These are phyloP conservation scores for Auricularia heimuer DNA, from an alignment of 768 basidiomycete genomes.

Conservation along the genomic window DNA sequence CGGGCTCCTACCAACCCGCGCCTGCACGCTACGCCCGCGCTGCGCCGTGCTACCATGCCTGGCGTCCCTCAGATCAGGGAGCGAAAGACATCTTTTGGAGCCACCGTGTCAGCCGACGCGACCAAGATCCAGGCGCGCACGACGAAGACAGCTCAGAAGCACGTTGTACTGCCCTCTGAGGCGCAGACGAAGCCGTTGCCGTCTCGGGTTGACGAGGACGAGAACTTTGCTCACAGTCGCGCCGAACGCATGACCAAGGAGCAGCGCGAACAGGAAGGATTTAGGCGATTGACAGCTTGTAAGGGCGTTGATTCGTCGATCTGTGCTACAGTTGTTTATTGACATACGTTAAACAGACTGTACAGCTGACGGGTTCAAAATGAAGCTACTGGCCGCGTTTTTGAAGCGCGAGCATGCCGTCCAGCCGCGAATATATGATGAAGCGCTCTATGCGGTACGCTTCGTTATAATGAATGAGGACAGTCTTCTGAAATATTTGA, in stretches of 20 bases:
- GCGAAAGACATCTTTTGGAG: background rate
- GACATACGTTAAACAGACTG: slow-evolving; percentile 33
- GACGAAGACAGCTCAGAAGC: slow-evolving; percentile 85
- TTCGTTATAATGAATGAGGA: background rate
- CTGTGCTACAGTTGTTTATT: background rate
- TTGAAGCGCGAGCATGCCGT: slow-evolving; percentile 93
- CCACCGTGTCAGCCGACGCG: background rate
- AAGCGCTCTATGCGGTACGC: slow-evolving; percentile 84
- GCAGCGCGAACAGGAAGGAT: slow-evolving; percentile 72
- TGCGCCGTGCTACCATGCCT: background rate
- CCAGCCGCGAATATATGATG: slow-evolving; percentile 76
- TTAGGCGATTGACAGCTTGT: slow-evolving; percentile 73
- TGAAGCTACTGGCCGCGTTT: slow-evolving; percentile 76
- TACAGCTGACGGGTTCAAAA: slow-evolving; percentile 73
- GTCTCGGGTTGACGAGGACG: slow-evolving; percentile 23
- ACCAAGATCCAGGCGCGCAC: slow-evolving; percentile 55
- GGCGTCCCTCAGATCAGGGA: background rate
- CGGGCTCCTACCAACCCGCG: background rate
- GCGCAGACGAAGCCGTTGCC: slow-evolving; percentile 74
- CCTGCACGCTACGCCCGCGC: background rate
- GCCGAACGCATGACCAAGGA: slow-evolving; percentile 85
- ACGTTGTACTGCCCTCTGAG: slow-evolving; percentile 81
- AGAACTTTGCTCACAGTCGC: slow-evolving; percentile 41
- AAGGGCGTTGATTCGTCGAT: background rate
- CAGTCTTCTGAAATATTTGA: background rate